A percentile compares a stretch with the other conserved stretches of the same genome.
These are phyloP conservation scores for Umbelopsis sp. DNA, from an alignment of 192 early-diverging fungal species.

Conservation along the genomic window DNA sequence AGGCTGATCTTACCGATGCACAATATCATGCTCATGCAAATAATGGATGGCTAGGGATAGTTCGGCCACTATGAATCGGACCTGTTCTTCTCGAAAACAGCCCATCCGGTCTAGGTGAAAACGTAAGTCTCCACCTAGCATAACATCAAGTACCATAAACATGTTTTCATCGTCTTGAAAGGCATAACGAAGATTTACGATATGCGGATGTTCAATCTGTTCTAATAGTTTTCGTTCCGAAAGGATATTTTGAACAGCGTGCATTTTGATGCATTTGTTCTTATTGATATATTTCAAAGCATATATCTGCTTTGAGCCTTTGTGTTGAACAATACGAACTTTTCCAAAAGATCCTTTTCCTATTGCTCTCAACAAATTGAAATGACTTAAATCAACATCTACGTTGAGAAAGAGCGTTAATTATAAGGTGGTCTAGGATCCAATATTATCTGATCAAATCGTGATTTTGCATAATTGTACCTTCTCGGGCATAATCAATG, in stretches of 20 bases:
- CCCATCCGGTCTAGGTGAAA: constrained; percentile 75
- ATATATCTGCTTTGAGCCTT: constrained; percentile 68
- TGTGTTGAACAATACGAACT: constrained; percentile 82
- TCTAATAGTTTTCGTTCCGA: constrained; percentile 79
- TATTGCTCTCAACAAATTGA: constrained; percentile 73
- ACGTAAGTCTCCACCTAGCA: constrained; percentile 87
- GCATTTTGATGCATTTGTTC: constrained; percentile 82
- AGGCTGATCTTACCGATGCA: constrained; percentile 69
- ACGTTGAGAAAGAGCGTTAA: neutral
- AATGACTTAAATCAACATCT: constrained; percentile 61
- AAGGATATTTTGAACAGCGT: constrained; percentile 79
- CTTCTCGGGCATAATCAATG: constrained; percentile 29
- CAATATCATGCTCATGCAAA: constrained; percentile 80
- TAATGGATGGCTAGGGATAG: constrained; percentile 78
- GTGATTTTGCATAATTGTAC: neutral
- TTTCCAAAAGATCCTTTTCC: constrained; percentile 90
- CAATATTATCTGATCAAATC: neutral
- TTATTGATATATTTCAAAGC: constrained; percentile 92
- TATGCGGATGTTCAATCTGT: constrained; percentile 68
- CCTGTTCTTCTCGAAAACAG: constrained; percentile 74
- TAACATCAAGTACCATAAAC: constrained; percentile 90
- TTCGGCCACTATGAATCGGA: constrained; percentile 89
- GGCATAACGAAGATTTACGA: constrained; percentile 82
- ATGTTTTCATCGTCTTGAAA: constrained; percentile 89
- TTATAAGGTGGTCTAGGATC: neutral